These are phyloP conservation scores for Endocarpon pusillum DNA, from an alignment of 495 filamentous ascomycete species.

Conservation along the genomic window DNA sequence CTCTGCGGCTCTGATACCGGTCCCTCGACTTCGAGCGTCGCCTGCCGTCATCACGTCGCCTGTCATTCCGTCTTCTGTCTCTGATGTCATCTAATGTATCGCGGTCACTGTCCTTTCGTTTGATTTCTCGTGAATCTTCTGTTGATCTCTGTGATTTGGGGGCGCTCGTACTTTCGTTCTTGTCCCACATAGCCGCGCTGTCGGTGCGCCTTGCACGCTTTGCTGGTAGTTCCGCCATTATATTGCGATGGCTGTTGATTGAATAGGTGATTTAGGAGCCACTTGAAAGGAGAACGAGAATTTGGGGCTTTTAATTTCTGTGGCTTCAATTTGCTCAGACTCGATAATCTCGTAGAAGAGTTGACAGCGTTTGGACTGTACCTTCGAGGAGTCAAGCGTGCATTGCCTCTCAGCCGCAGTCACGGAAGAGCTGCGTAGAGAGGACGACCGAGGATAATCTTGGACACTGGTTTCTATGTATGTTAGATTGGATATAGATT, in stretches of 20 bases:
- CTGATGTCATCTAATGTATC: conserved; percentile 9
- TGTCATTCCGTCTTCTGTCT: conserved; percentile 18
- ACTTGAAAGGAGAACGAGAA: no score
- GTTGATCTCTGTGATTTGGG: conserved; percentile 1
- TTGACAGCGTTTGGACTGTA: no score
- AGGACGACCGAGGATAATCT: no score
- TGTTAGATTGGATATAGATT: no score
- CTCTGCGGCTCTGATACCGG: conserved; percentile 17
- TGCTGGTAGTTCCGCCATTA: conserved; percentile 35
- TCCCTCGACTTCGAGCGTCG: conserved; percentile 29
- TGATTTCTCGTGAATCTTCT: conserved; percentile 1
- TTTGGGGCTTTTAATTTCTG: no score
- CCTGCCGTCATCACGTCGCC: conserved; percentile 20
- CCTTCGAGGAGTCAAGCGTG: no score
- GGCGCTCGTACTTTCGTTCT: conserved; percentile 19
- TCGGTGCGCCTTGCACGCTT: conserved; percentile 37
- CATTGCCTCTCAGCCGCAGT: no score
- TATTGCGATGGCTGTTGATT: conserved; percentile 17
- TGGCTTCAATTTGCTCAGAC: no score
- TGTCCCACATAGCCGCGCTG: conserved; percentile 37
- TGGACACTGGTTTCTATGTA: no score
- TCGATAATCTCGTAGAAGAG: no score
- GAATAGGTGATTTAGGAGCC: conserved; percentile 4
- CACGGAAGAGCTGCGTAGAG: no score
- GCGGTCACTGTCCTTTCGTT: conserved; percentile 2